These are phyloP conservation scores for Sporothrix brasiliensis DNA, from an alignment of 2,329 filamentous ascomycete genomes.

Conservation along the genomic window DNA sequence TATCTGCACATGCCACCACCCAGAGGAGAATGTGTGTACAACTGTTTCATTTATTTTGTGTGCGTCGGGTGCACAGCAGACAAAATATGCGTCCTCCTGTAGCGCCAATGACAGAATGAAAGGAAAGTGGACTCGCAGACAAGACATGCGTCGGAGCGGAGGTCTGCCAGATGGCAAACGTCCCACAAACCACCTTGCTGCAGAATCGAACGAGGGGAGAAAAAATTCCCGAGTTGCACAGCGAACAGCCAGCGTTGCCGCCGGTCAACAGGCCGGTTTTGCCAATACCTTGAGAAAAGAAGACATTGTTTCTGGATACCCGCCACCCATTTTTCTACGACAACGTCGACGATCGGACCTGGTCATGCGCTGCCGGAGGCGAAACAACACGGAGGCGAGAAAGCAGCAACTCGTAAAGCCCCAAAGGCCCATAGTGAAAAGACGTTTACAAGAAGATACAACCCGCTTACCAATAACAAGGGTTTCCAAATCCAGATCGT, in stretches of 20 bases:
- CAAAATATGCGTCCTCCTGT: background rate
- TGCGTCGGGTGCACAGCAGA: background rate
- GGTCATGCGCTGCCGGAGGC: constrained; percentile 18
- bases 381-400: constrained; percentile 13
- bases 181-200: background rate
- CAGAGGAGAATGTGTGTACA: background rate
- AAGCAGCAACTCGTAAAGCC: background rate
- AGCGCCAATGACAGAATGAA: background rate
- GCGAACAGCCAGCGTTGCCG: background rate
- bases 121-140: background rate
- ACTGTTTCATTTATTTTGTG: constrained; percentile 10
- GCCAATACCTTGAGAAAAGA: background rate
- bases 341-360: background rate
- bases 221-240: constrained; percentile 1
- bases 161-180: background rate
- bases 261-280: background rate
- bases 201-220: background rate
- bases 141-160: constrained; percentile 11
- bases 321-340: background rate
- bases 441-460: background rate
- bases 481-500: background rate
- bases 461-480: constrained; percentile 9
- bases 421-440: background rate
- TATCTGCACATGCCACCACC: constrained; percentile 11
- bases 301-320: background rate